Evolutionary conservation across 139 green algal genomes (phyloP).

Genomic region (Microglena sp.): DNA sequence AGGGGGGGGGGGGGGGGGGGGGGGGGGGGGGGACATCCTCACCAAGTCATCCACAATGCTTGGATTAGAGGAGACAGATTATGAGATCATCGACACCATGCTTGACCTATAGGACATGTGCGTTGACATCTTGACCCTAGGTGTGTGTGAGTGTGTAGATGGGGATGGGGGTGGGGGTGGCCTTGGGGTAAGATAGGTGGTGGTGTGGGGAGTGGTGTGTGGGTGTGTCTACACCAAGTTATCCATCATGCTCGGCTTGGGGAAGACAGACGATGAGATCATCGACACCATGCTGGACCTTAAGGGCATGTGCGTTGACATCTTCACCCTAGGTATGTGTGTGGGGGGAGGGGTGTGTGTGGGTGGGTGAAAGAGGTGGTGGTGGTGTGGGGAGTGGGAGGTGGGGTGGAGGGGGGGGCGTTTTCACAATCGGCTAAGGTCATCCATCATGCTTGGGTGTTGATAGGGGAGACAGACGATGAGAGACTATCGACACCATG

Average conservation of each 20-base stretch:
- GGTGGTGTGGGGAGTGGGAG: not conserved
- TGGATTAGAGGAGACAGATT: slow-evolving; percentile 79
- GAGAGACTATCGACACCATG: slow-evolving; percentile 79
- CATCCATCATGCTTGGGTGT: no score
- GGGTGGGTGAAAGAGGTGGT: not conserved
- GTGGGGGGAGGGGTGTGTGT: no score
- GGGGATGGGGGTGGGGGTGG: not conserved
- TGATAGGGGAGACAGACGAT: slow-evolving; percentile 79
- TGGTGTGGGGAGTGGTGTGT: no score
- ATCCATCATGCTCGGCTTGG: slow-evolving; percentile 93
- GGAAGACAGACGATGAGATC: slow-evolving; percentile 73
- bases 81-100: slow-evolving; percentile 82
- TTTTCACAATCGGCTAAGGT: no score
- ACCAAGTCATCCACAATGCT: slow-evolving; percentile 95
- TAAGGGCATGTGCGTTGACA: slow-evolving; percentile 67
- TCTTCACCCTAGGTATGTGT: slow-evolving; percentile 92
- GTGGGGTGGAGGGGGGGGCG: not conserved
- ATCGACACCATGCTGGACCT: slow-evolving; percentile 74
- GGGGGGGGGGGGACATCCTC: no score
- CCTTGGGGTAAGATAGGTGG: not conserved
- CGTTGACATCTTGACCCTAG: no score
- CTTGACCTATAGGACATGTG: slow-evolving; percentile 56
- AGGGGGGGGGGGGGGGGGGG: no score
- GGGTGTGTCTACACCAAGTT: slow-evolving; percentile 74
- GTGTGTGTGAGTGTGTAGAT: not conserved